Conservation (phyloP, 805 yeast genomes). For the Spathaspora hagerdaliae region DNA sequence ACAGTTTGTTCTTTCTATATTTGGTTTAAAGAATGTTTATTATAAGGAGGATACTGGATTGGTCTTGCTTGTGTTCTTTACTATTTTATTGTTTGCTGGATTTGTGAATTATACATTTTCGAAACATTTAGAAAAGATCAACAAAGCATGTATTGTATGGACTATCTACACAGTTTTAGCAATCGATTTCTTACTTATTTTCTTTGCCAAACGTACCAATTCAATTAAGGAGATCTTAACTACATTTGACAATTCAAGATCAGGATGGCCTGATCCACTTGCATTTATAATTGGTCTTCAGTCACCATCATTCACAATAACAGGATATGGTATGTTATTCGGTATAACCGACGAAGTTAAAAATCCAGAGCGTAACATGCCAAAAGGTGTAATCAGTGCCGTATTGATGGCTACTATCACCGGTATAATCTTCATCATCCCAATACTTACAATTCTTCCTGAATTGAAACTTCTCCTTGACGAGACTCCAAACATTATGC, state of each 20-base stretch:
- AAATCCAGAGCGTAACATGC: constrained; percentile 68
- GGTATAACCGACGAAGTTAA: constrained; percentile 81
- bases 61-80: constrained; percentile 54
- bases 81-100: constrained; percentile 56
- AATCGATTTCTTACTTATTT: constrained; percentile 58
- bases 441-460: constrained; percentile 68
- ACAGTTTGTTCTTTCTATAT: constrained; percentile 63
- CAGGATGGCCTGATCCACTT: constrained; percentile 71
- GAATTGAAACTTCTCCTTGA: constrained; percentile 55
- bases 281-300: constrained; percentile 78
- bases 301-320: constrained; percentile 73
- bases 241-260: constrained; percentile 63
- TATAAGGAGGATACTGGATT: constrained; percentile 54
- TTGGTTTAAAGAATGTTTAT: constrained; percentile 57
- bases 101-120: constrained; percentile 61
- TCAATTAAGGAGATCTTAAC: constrained; percentile 58
- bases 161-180: constrained; percentile 65
- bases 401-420: constrained; percentile 62
- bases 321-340: constrained; percentile 79
- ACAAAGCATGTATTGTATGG: constrained; percentile 71
- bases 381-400: constrained; percentile 66
- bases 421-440: constrained; percentile 70
- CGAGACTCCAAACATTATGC: constrained; percentile 62
- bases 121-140: constrained; percentile 56
- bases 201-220: constrained; percentile 57